phyloP scores from a whole-genome alignment of 768 basidiomycete species.

The Kwoniella sp. region DNA sequence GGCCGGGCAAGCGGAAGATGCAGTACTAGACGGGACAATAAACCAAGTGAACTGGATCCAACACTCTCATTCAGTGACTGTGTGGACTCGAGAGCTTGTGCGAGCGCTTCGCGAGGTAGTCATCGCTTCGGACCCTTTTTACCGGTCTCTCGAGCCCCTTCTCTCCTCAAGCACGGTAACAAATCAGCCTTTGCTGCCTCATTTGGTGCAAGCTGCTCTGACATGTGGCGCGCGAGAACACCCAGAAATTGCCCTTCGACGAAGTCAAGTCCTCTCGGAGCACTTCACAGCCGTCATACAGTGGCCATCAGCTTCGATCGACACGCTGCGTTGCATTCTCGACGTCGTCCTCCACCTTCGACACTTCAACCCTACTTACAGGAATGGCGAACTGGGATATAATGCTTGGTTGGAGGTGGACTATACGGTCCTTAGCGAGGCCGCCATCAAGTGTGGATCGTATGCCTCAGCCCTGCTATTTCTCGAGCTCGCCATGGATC shows the following conservation, averaged over 20 bases:
- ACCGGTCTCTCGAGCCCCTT: constrained; percentile 62
- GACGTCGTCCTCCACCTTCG: constrained; percentile 77
- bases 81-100: constrained; percentile 22
- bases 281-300: constrained; percentile 62
- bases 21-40: neutral
- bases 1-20: neutral
- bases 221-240: constrained; percentile 11
- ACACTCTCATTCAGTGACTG: neutral
- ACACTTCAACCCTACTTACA: constrained; percentile 55
- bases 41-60: constrained; percentile 5
- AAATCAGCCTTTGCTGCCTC: constrained; percentile 65
- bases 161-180: constrained; percentile 59
- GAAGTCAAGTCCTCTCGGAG: constrained; percentile 48
- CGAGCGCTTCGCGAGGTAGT: constrained; percentile 16
- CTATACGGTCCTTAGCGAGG: constrained; percentile 64
- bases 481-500: constrained; percentile 67
- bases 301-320: constrained; percentile 50
- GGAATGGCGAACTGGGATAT: constrained; percentile 42
- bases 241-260: neutral
- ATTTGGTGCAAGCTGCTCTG: constrained; percentile 69
- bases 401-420: constrained; percentile 73
- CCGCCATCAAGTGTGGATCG: constrained; percentile 70
- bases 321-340: constrained; percentile 59
- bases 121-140: constrained; percentile 58
- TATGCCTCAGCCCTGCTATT: constrained; percentile 88